Evolutionary conservation across 306 rosid genomes (phyloP).

Genomic region (Sechiopsis laciniata): DNA sequence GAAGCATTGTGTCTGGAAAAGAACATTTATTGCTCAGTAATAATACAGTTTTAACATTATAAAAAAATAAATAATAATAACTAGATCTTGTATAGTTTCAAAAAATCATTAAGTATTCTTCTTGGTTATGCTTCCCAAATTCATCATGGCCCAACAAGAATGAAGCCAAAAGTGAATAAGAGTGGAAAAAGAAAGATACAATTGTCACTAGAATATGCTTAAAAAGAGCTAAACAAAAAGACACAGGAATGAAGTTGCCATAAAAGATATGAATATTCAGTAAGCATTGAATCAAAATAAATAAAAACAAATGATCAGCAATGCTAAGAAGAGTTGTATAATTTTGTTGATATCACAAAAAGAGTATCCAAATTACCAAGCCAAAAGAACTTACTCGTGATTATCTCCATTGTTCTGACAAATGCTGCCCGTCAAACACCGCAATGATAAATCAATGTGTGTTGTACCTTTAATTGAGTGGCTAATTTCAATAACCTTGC

Average conservation of each 20-base stretch:
- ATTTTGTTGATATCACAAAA: neutral
- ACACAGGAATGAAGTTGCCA: neutral
- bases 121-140: no score
- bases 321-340: neutral
- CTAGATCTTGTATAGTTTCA: neutral
- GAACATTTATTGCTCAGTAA: neutral
- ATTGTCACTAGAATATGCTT: neutral
- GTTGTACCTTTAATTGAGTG: slow-evolving; percentile 46
- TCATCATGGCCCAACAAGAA: neutral
- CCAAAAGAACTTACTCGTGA: slow-evolving; percentile 35
- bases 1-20: slow-evolving; percentile 37
- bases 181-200: neutral
- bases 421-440: slow-evolving; percentile 32
- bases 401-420: slow-evolving; percentile 34
- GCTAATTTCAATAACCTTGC: slow-evolving; percentile 61
- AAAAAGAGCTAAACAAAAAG: neutral
- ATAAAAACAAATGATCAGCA: neutral
- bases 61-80: neutral
- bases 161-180: neutral
- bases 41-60: neutral
- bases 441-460: slow-evolving; percentile 72
- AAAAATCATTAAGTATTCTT: no score
- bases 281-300: neutral
- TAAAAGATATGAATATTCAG: no score
- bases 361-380: neutral